Evolutionary conservation across 495 filamentous ascomycete species (phyloP), one percentile per base, ranked within the genome.

Genomic region (Penicillium desertorum): DNA sequence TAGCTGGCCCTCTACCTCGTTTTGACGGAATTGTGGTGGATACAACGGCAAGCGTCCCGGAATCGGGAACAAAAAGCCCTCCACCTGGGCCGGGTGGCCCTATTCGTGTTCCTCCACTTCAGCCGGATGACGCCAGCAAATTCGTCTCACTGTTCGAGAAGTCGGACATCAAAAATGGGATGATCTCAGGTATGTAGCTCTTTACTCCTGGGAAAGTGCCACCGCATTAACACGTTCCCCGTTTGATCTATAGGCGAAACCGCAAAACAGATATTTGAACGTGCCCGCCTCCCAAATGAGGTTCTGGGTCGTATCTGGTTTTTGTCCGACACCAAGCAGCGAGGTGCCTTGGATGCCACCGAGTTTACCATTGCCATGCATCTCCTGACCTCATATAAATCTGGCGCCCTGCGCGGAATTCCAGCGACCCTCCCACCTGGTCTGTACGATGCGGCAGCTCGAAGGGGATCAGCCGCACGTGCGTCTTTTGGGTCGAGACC

Each of bases 321-420:
- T 64, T 81, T 98, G 46, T 87, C 92, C 10, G 94, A 98, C 71
- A 92, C 89, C 1, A 90, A 96, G 68, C 90, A 96, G 69, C 84
- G 92, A 51, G 95, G 94, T 25, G 86, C 86, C 34, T 82, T 98
- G n/a, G 89, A 89, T 59, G 78, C 84, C 62, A 93, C 91, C 12
- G 94, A 98, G 58, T 98, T 98, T 70, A 88, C 97, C 63, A 94
- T 98, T 63, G 93, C 95, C 11, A 98, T 98, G 94, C 94, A 98
- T 75, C 80, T 98, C 29, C 78, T 98, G 51, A 89, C 89, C 5
- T 96, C 92, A 7, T 91, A 86, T 70, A 96, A 93, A 76, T 88
- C 85, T 22, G 89, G 92, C 25, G 79, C 82, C 7, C 79, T 98
- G 71, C 83, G 87, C 53, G 88, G 81, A 45, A 78, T 98, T 58